Percentiles rank a stretch among this genome's conserved stretches.
phyloP scores from a whole-genome alignment of 2,329 filamentous ascomycete species.

The Aureobasidium pullulans region DNA sequence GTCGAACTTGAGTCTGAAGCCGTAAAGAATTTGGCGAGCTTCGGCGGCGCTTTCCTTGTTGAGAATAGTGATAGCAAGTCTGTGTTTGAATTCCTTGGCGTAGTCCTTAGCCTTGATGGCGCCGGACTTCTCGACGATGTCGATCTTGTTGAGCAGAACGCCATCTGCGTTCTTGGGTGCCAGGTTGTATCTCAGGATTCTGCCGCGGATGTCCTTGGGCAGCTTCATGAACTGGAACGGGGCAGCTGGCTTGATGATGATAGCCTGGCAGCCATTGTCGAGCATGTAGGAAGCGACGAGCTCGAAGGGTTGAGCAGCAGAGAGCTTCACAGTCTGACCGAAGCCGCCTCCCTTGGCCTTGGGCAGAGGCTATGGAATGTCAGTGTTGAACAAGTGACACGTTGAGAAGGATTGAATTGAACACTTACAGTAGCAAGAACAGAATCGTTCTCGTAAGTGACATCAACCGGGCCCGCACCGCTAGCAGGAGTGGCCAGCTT shows the following conservation, averaged over 20 bases:
- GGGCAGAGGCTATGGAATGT: not conserved
- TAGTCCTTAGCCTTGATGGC: slow-evolving; percentile 1
- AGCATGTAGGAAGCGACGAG: slow-evolving; percentile 26
- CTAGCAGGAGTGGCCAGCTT: slow-evolving; percentile 16
- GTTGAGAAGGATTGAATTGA: too few relatives aligned
- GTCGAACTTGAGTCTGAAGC: slow-evolving; percentile 26
- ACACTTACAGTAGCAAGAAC: slow-evolving; percentile 16
- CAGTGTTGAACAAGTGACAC: not conserved
- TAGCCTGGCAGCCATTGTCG: slow-evolving; percentile 27
- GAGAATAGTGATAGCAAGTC: slow-evolving; percentile 26
- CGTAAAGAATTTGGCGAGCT: slow-evolving; percentile 26
- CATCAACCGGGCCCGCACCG: slow-evolving; percentile 20
- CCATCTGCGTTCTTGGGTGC: slow-evolving; percentile 19
- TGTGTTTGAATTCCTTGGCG: slow-evolving; percentile 24
- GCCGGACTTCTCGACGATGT: slow-evolving; percentile 28
- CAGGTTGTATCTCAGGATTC: not conserved
- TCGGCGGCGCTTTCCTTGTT: slow-evolving; percentile 29
- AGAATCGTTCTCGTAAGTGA: slow-evolving; percentile 20
- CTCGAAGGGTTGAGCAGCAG: slow-evolving; percentile 25
- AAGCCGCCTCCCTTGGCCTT: slow-evolving; percentile 21
- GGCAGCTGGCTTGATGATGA: slow-evolving; percentile 28
- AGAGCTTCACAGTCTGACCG: slow-evolving; percentile 25
- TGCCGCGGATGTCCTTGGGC: not conserved
- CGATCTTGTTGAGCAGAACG: slow-evolving; percentile 21
- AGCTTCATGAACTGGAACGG: slow-evolving; percentile 29